These are phyloP conservation scores for Neophaeococcomyces mojaviensis DNA, from an alignment of 2,329 filamentous ascomycete species.

Conservation along the genomic window DNA sequence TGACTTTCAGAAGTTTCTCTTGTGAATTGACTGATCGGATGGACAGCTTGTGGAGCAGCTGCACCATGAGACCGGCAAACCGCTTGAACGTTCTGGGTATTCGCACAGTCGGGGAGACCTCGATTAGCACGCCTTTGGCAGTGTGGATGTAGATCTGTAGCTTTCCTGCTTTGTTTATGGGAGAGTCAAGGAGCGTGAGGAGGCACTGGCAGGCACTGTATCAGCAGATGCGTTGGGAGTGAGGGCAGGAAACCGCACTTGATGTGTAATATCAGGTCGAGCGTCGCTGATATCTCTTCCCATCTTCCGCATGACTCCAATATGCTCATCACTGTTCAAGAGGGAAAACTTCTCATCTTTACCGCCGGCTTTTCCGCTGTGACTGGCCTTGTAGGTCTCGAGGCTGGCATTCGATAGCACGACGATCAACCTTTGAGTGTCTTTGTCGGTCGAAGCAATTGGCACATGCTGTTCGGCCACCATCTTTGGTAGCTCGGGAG, in stretches of 20 bases:
- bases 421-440: conserved; percentile 84
- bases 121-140: conserved; percentile 91
- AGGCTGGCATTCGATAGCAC: conserved; percentile 95
- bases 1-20: conserved; percentile 94
- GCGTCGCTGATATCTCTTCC: conserved; percentile 97
- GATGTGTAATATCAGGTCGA: conserved; percentile 93
- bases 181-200: conserved; percentile 91
- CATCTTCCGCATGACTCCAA: conserved; percentile 99
- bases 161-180: conserved; percentile 95
- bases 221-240: conserved; percentile 16
- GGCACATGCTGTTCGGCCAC: conserved; percentile 87
- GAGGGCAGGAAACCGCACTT: conserved; percentile 53
- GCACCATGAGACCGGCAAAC: conserved; percentile 97
- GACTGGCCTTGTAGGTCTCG: conserved; percentile 90
- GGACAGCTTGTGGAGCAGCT: conserved; percentile 87
- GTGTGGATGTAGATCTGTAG: conserved; percentile 99
- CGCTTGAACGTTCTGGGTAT: conserved; percentile 98
- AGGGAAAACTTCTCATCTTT: conserved; percentile 94
- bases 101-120: conserved; percentile 95
- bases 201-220: conserved; percentile 62
- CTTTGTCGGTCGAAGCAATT: conserved; percentile 79
- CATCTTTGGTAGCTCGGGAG: conserved; percentile 80
- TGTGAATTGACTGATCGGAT: conserved; percentile 95
- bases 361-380: conserved; percentile 57
- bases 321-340: conserved; percentile 97